Conservation (phyloP, 208 protist species). For the Sergeia podlipaevii region DNA sequence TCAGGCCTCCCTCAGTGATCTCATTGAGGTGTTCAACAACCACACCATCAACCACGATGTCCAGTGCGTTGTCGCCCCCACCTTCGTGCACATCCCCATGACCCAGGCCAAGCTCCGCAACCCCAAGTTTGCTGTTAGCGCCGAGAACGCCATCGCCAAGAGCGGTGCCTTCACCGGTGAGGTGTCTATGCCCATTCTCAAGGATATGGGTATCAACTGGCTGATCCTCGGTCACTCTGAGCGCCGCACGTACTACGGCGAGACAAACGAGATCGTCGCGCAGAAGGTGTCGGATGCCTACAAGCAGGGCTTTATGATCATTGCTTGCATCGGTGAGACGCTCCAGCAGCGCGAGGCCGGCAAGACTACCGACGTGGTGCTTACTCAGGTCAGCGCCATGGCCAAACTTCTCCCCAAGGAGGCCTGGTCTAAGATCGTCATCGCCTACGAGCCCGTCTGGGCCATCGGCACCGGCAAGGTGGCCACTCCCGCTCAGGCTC, state of each 20-base stretch:
- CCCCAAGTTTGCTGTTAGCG: constrained; percentile 72
- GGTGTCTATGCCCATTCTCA: constrained; percentile 88
- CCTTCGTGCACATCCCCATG: constrained; percentile 78
- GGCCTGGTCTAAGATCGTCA: constrained; percentile 92
- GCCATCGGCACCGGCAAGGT: constrained; percentile 98
- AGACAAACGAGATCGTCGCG: constrained; percentile 91
- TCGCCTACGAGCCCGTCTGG: constrained; percentile 99
- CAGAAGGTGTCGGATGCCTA: constrained; percentile 90
- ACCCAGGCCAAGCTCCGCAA: constrained; percentile 59
- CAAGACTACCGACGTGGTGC: constrained; percentile 90
- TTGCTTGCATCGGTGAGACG: constrained; percentile 97
- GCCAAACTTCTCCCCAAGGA: constrained; percentile 52
- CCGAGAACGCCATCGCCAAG: constrained; percentile 87
- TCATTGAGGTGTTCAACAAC: constrained; percentile 73
- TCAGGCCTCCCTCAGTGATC: constrained; percentile 52
- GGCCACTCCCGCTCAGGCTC: constrained; percentile 95
- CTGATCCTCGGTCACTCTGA: constrained; percentile 98
- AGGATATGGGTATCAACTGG: constrained; percentile 92
- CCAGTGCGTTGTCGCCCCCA: constrained; percentile 88
- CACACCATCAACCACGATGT: constrained; percentile 61
- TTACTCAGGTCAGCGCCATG: constrained; percentile 90
- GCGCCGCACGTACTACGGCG: constrained; percentile 94
- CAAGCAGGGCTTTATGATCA: constrained; percentile 88
- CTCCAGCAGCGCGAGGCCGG: constrained; percentile 91
- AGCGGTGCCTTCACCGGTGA: constrained; percentile 91